A percentile compares a stretch with the other conserved stretches of the same genome.
Evolutionary conservation across 1,139 yeast genomes (phyloP).

Genomic region (Diutina sp.): DNA sequence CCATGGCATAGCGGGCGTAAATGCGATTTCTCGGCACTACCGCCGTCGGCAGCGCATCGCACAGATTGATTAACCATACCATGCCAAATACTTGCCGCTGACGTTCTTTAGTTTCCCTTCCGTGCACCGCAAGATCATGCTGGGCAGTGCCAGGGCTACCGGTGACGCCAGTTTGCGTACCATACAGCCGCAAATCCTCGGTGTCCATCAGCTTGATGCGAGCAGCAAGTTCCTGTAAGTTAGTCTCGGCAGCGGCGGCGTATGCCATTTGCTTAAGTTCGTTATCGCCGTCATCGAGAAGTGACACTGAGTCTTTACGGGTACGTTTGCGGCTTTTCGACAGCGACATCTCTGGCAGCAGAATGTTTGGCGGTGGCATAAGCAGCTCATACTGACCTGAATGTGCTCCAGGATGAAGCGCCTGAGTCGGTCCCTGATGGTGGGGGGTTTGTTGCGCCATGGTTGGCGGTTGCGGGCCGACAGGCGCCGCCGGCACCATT

Average conservation of each 20-base stretch:
- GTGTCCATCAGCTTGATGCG: constrained; percentile 35
- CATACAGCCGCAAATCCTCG: constrained; percentile 8
- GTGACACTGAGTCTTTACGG: neutral
- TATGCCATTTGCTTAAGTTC: constrained; percentile 1
- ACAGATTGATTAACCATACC: constrained; percentile 64
- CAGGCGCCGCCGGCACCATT: neutral
- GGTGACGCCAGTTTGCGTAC: neutral
- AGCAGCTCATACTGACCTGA: neutral
- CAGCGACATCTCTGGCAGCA: neutral
- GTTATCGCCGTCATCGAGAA: neutral
- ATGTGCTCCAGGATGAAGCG: neutral
- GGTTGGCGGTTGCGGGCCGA: neutral
- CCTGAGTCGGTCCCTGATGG: neutral
- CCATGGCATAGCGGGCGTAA: constrained; percentile 65
- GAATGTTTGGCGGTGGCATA: neutral
- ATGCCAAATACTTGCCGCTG: constrained; percentile 72
- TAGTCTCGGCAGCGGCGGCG: constrained; percentile 17
- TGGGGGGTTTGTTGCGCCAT: neutral
- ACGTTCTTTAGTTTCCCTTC: constrained; percentile 30
- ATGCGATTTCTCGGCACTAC: constrained; percentile 78
- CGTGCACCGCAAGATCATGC: constrained; percentile 3
- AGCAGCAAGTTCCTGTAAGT: constrained; percentile 39
- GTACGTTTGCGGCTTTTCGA: neutral
- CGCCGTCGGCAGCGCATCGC: constrained; percentile 51
- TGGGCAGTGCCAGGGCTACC: constrained; percentile 4